A percentile compares a stretch with the other conserved stretches of the same genome.
Conservation (phyloP, 192 early-diverging fungal species). For the Spizellomyces punctatus region DNA sequence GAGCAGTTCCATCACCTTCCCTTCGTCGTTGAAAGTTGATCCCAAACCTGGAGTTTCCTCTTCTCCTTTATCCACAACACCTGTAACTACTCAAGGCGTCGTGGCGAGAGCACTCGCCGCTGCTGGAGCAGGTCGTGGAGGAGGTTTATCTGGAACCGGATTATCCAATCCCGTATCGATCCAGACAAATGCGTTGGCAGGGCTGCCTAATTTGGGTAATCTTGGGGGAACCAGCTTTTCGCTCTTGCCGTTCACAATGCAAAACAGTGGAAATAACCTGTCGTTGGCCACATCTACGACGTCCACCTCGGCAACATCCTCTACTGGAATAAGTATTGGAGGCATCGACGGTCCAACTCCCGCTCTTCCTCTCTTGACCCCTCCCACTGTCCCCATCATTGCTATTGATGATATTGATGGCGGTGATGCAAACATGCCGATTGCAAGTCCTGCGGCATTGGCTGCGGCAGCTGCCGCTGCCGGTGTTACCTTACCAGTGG, state of each 20-base stretch:
- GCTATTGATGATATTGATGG: constrained; percentile 19
- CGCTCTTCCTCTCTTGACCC: neutral
- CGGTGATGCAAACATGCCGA: constrained; percentile 5
- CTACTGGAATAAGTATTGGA: neutral
- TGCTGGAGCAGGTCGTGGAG: constrained; percentile 9
- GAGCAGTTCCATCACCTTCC: neutral
- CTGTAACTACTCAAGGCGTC: neutral
- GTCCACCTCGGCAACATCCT: neutral
- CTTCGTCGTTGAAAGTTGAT: neutral
- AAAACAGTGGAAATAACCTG: neutral
- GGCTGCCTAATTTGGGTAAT: constrained; percentile 1
- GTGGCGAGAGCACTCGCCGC: constrained; percentile 24
- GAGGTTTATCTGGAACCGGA: neutral
- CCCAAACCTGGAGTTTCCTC: neutral
- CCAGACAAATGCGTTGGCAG: constrained; percentile 18
- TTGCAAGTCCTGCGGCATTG: neutral
- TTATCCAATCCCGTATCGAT: constrained; percentile 15
- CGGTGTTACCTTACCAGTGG: constrained; percentile 23
- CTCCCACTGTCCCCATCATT: constrained; percentile 13
- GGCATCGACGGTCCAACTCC: neutral
- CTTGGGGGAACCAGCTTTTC: neutral
- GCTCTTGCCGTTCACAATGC: neutral
- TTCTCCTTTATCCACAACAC: neutral
- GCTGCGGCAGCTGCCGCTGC: constrained; percentile 18
- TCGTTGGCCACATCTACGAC: neutral